phyloP scores from a whole-genome alignment of 306 rosid genomes.

The Cyamopsis tetragonoloba region DNA sequence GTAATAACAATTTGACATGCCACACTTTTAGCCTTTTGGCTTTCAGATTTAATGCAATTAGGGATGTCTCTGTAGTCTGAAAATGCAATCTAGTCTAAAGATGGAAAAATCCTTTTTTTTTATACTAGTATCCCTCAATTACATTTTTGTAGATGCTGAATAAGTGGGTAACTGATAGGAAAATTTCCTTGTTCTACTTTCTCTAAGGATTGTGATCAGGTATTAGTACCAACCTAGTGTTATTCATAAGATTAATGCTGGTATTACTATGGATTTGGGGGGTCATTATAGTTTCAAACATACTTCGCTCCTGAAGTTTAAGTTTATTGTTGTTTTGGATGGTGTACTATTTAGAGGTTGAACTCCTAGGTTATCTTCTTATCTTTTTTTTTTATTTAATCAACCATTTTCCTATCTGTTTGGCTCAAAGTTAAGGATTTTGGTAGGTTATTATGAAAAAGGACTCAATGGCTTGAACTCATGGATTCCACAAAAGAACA shows the following conservation, averaged over 20 bases:
- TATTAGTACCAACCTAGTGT: neutral
- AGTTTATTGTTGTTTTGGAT: neutral
- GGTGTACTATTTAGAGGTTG: neutral
- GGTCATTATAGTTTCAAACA: neutral
- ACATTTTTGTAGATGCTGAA: neutral
- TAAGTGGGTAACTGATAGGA: neutral
- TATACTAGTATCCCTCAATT: neutral
- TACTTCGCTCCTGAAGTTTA: neutral
- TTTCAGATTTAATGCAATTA: neutral
- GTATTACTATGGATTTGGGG: neutral
- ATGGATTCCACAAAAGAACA: slow-evolving; percentile 85
- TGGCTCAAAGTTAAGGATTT: neutral
- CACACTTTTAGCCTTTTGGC: neutral
- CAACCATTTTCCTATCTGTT: neutral
- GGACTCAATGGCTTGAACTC: slow-evolving; percentile 58
- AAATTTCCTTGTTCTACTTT: neutral
- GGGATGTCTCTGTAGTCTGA: neutral
- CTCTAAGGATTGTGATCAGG: neutral
- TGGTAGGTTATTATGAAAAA: neutral
- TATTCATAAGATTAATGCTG: neutral
- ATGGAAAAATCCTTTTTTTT: neutral
- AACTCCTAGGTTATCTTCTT: neutral
- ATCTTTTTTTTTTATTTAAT: too few relatives aligned
- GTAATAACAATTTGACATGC: neutral
- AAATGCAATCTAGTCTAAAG: too few relatives aligned